These are phyloP conservation scores for Leersia perrieri DNA, from an alignment of 176 grass and related monocot genomes.

Conservation along the genomic window DNA sequence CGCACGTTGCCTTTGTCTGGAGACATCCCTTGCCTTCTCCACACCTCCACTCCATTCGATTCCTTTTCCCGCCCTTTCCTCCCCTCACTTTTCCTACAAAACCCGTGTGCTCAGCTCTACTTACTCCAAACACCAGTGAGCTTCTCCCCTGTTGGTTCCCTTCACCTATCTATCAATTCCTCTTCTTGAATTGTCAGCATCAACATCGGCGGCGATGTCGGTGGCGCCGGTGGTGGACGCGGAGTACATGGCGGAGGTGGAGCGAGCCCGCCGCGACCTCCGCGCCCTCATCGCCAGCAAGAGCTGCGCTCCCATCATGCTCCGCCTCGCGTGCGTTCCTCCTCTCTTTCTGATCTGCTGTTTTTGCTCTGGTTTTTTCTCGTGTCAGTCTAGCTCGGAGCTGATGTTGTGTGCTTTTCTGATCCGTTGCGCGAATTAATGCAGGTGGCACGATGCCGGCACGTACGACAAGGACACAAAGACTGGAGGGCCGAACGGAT, in stretches of 20 bases:
- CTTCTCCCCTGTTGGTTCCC: not conserved
- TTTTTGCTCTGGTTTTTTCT: too few relatives aligned
- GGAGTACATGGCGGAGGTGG: slow-evolving; percentile 53
- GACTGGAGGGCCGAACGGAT: slow-evolving; percentile 65
- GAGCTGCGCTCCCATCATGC: slow-evolving; percentile 59
- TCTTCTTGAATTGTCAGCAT: not conserved
- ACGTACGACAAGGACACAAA: slow-evolving; percentile 57
- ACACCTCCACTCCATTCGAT: slow-evolving; percentile 41
- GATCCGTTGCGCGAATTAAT: too few relatives aligned
- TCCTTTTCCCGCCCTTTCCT: not conserved
- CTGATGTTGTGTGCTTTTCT: not conserved
- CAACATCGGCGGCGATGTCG: not conserved
- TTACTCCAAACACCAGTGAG: not conserved
- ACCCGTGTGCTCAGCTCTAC: not conserved
- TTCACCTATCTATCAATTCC: not conserved
- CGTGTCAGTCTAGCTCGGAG: not conserved
- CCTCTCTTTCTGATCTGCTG: too few relatives aligned
- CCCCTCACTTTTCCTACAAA: not conserved
- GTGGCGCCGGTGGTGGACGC: slow-evolving; percentile 34
- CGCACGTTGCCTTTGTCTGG: slow-evolving; percentile 17
- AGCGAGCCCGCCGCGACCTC: slow-evolving; percentile 49
- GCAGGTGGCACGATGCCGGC: slow-evolving; percentile 77
- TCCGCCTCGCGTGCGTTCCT: slow-evolving; percentile 53
- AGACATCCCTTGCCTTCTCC: slow-evolving; percentile 62
- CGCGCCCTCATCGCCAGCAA: slow-evolving; percentile 59